Percentiles rank a stretch among this genome's conserved stretches.
Evolutionary conservation across 495 filamentous ascomycete species (phyloP).

Genomic region (Penicillium goetzii): DNA sequence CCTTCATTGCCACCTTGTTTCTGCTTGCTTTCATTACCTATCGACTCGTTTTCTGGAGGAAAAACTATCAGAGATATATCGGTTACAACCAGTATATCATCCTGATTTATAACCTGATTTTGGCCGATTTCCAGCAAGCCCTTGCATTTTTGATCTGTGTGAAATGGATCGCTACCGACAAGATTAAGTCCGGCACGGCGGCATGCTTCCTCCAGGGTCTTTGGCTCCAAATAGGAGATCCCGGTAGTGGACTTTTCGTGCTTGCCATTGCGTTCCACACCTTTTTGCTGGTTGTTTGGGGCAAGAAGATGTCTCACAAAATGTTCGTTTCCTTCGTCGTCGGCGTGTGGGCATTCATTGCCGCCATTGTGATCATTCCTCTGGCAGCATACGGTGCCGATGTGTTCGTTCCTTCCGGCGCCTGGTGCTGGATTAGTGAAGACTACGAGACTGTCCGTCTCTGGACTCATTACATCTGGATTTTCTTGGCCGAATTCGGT

Average conservation of each 20-base stretch:
- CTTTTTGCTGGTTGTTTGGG: conserved; percentile 64
- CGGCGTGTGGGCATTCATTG: conserved; percentile 62
- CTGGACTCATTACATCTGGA: conserved; percentile 78
- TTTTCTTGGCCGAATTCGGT: conserved; percentile 69
- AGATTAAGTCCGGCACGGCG: conserved; percentile 57
- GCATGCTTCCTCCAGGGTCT: conserved; percentile 73
- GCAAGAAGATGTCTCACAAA: conserved; percentile 58
- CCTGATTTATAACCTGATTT: conserved; percentile 72
- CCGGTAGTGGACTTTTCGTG: conserved; percentile 71
- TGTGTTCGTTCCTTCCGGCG: conserved; percentile 64
- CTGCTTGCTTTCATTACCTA: conserved; percentile 61
- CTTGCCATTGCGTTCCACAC: conserved; percentile 71
- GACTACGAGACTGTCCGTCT: conserved; percentile 65
- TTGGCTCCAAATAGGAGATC: conserved; percentile 71
- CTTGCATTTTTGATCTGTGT: conserved; percentile 68
- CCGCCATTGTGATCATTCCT: conserved; percentile 59
- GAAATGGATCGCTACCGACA: conserved; percentile 59
- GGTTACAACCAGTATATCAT: conserved; percentile 74
- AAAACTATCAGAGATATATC: conserved; percentile 48
- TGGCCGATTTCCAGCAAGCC: conserved; percentile 75
- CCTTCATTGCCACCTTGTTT: conserved; percentile 56
- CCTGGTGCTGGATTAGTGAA: conserved; percentile 76
- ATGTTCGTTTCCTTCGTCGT: conserved; percentile 55
- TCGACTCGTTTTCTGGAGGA: conserved; percentile 60
- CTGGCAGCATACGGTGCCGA: conserved; percentile 55